Evolutionary conservation across 108 stramenopile genomes (phyloP), one percentile per base, ranked within the genome.

Genomic region (Mayamaea pseudoterrestris): DNA sequence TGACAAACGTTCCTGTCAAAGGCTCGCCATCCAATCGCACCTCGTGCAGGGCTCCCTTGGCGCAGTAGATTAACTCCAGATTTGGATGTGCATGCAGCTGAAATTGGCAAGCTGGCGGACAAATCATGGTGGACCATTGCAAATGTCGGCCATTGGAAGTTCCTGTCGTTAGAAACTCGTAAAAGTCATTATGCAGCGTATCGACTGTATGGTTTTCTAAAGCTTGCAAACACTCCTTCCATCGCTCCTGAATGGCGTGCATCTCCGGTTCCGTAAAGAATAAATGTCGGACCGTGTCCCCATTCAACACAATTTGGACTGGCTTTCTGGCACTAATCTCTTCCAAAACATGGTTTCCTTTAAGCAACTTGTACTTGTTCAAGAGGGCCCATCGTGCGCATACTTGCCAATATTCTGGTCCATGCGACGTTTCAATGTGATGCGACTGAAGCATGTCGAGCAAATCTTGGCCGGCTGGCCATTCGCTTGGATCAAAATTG

Each of bases 11-110:
- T 23, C 42, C 48, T 6, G 53, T 47, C 21, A 47, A 16, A 5
- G 57, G 48, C 18, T 57, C 49, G 3, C 48, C 56, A 14, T 57
- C 44, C 43, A 65, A 25, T 2, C 63, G 55, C 21, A 51, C 45
- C 47, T 65, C 63, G 40, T 65, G 49, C 16, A 65, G 27, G 20
- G 48, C 55, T 13, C 63, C 63, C 17, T 57, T 30, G 7, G 52
- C 42, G 24, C 55, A 56, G 26, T 57, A 65, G 1, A 57, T 42
- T 3, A 63, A 18, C 36, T 72, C 70, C 6, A 72, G 27, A 45
- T 72, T 72, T 32, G 70, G 70, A 44, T 72, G 70, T 18, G 70
- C 70, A 44, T 72, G 70, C 13, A 72, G 32, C 13, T 48, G 37
- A 31, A 66, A 72, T 29, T 56, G 55, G 31, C 55, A 57, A 8